Percentiles rank a stretch among this genome's conserved stretches.
These are phyloP conservation scores for Ceratocystis huliohia DNA, from an alignment of 2,329 filamentous ascomycete species.

Conservation along the genomic window DNA sequence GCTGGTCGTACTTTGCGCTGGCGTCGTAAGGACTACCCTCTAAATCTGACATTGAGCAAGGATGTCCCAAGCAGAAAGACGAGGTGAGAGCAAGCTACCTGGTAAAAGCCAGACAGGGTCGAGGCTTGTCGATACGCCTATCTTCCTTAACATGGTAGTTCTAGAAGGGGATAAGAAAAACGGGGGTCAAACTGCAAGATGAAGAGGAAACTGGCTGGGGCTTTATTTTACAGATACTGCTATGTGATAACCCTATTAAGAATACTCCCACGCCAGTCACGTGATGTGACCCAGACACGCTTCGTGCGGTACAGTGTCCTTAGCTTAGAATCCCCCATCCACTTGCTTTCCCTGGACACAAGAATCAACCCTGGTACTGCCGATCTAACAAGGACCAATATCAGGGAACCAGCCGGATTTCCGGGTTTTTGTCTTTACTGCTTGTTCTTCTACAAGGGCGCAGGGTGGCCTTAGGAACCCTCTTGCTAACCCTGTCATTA, in stretches of 20 bases:
- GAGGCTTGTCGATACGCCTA: too few species aligned
- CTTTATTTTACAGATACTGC: neutral
- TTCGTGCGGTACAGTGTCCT: neutral
- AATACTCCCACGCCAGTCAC: neutral
- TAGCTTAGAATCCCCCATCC: neutral
- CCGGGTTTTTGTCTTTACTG: neutral
- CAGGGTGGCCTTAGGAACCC: neutral
- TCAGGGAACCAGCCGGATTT: neutral
- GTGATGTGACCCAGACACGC: neutral
- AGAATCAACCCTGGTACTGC: neutral
- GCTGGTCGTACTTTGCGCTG: too few species aligned
- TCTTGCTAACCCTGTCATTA: too few species aligned
- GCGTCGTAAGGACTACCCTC: too few species aligned
- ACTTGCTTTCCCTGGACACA: neutral
- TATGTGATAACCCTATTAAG: neutral
- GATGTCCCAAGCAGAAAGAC: too few species aligned
- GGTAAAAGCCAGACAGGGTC: too few species aligned
- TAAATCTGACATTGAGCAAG: too few species aligned
- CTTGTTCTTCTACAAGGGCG: neutral
- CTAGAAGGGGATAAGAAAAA: too few species aligned
- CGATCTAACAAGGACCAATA: neutral
- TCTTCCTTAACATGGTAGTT: too few species aligned
- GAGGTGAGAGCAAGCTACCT: too few species aligned
- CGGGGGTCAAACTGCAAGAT: too few species aligned
- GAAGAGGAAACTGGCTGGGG: neutral